Conservation (phyloP, 2,329 filamentous ascomycete genomes). For the Grosmannia serpens region DNA sequence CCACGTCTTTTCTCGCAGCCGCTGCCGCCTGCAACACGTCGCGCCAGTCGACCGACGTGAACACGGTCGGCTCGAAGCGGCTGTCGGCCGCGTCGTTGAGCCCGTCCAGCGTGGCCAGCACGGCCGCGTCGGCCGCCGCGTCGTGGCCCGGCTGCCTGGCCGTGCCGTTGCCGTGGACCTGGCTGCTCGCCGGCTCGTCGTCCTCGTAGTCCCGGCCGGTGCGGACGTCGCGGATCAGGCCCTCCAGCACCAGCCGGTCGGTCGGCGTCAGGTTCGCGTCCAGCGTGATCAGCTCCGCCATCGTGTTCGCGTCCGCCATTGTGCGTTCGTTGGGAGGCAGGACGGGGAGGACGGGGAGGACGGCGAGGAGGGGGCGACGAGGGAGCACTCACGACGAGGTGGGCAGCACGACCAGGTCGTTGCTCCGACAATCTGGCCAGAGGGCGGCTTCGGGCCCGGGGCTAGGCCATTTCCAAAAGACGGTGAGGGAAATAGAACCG, state of each 20-base stretch:
- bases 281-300: conserved; percentile 20
- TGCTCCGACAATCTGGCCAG: not conserved
- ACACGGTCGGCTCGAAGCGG: conserved; percentile 34
- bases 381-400: too few species aligned
- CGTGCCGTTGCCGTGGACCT: conserved; percentile 4
- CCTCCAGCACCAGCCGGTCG: conserved; percentile 28
- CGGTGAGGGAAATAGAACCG: not conserved
- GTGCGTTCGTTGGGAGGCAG: not conserved
- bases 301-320: not conserved
- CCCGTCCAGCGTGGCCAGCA: conserved; percentile 25
- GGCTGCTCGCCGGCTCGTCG: conserved; percentile 6
- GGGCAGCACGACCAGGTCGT: too few species aligned
- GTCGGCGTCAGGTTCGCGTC: conserved; percentile 29
- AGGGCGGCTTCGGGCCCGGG: not conserved
- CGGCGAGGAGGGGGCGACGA: not conserved
- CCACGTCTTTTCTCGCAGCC: conserved; percentile 2
- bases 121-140: conserved; percentile 10
- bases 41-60: conserved; percentile 29
- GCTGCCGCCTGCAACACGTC: conserved; percentile 21
- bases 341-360: not conserved
- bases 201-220: conserved; percentile 11
- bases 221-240: conserved; percentile 27
- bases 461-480: not conserved
- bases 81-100: conserved; percentile 27
- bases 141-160: not conserved